Conservation (phyloP, 2,329 filamentous ascomycete genomes). For the Decorospora gaudefroyi region DNA sequence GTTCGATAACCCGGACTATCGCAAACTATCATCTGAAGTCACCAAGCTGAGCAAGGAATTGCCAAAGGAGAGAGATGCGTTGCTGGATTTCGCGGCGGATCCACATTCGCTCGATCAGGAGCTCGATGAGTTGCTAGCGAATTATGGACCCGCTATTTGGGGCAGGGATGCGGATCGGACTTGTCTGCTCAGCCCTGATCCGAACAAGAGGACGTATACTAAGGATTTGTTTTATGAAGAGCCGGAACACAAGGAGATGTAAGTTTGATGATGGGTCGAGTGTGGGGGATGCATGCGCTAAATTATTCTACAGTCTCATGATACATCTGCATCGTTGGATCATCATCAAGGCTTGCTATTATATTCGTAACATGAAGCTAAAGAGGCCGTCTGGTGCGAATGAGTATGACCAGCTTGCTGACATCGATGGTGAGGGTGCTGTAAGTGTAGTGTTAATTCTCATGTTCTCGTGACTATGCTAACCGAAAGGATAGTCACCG, state of each 20-base stretch:
- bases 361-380: conserved; percentile 46
- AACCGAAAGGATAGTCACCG: conserved; percentile 34
- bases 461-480: conserved; percentile 15
- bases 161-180: conserved; percentile 41
- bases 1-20: conserved; percentile 47
- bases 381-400: conserved; percentile 39
- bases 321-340: conserved; percentile 48
- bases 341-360: conserved; percentile 48
- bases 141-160: conserved; percentile 44
- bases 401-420: conserved; percentile 39
- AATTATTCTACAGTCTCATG: conserved; percentile 35
- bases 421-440: conserved; percentile 35
- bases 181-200: conserved; percentile 40
- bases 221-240: conserved; percentile 42
- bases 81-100: conserved; percentile 46
- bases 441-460: conserved; percentile 16
- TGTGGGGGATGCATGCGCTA: conserved; percentile 12
- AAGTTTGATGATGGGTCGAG: conserved; percentile 17
- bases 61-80: conserved; percentile 44
- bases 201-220: conserved; percentile 44
- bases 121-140: conserved; percentile 41
- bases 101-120: conserved; percentile 38
- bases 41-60: conserved; percentile 44
- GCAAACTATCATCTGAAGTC: conserved; percentile 44
- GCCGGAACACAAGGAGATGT: conserved; percentile 41